Conservation (phyloP, 2,329 filamentous ascomycete species). For the Microdochium bolleyi region DNA sequence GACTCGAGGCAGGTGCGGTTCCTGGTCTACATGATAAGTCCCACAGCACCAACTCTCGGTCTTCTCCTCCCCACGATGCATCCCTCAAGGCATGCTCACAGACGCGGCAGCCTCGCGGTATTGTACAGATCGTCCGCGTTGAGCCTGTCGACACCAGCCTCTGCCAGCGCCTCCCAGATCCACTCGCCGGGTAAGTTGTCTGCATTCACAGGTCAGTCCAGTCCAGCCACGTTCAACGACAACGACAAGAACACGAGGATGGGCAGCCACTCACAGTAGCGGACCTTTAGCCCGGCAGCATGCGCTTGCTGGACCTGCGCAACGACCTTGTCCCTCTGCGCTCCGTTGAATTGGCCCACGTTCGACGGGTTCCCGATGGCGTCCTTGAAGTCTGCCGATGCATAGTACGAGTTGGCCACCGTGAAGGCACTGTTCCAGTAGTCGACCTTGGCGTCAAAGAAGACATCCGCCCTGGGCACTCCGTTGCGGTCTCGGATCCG, state of each 20-base stretch:
- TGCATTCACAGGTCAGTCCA: background rate
- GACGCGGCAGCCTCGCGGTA: constrained; percentile 10
- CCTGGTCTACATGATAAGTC: no score
- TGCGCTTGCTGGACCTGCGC: constrained; percentile 14
- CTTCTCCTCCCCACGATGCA: background rate
- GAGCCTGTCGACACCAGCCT: constrained; percentile 15
- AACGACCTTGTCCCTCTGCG: constrained; percentile 8
- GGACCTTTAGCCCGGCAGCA: constrained; percentile 13
- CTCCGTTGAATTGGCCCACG: constrained; percentile 6
- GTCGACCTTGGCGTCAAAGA: constrained; percentile 17
- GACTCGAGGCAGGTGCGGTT: no score
- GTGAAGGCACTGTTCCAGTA: constrained; percentile 8
- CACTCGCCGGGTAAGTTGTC: constrained; percentile 17
- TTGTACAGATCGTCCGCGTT: constrained; percentile 17
- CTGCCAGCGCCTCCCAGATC: constrained; percentile 15
- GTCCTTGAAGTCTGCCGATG: constrained; percentile 15
- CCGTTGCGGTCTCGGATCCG: constrained; percentile 14
- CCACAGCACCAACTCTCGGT: no score
- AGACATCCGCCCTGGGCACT: constrained; percentile 15
- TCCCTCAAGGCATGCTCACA: background rate
- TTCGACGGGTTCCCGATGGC: constrained; percentile 12
- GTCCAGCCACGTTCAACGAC: constrained; percentile 5
- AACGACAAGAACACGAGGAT: background rate
- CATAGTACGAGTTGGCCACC: constrained; percentile 17
- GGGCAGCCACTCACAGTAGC: constrained; percentile 17